phyloP scores from a whole-genome alignment of 805 yeast species.

The Kuraishia capsulata region DNA sequence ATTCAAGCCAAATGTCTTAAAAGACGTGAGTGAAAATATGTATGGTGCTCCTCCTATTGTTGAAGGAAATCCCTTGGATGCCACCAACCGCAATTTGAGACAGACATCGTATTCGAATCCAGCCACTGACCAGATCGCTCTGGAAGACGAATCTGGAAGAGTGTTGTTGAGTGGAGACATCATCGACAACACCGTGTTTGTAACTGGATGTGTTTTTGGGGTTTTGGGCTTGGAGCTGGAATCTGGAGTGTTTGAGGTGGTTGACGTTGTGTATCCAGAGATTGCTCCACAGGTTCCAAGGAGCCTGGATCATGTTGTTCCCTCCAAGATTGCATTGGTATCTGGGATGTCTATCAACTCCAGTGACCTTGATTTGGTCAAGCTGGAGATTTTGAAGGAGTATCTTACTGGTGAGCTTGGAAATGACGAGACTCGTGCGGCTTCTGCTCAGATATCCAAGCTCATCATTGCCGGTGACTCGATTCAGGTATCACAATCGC shows the following conservation, averaged over 20 bases:
- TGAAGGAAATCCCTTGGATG: conserved; percentile 26
- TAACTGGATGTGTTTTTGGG: conserved; percentile 87
- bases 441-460: conserved; percentile 25
- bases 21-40: conserved; percentile 60
- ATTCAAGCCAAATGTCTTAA: conserved; percentile 75
- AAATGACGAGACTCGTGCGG: conserved; percentile 10
- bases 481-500: conserved; percentile 12
- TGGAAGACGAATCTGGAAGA: conserved; percentile 93
- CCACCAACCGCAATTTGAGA: conserved; percentile 24
- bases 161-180: conserved; percentile 61
- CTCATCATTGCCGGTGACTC: conserved; percentile 73
- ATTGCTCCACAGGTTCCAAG: conserved; percentile 44
- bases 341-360: conserved; percentile 66
- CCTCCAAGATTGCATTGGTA: conserved; percentile 50
- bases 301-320: conserved; percentile 11
- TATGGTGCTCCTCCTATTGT: conserved; percentile 38
- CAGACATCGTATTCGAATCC: conserved; percentile 43
- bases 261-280: conserved; percentile 70
- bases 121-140: conserved; percentile 49
- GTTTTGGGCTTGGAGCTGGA: conserved; percentile 77
- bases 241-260: conserved; percentile 76
- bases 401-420: conserved; percentile 60
- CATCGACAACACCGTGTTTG: conserved; percentile 50
- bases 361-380: conserved; percentile 29
- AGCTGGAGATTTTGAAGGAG: conserved; percentile 53